These are phyloP conservation scores for Conidiobolus incongruus DNA, from an alignment of 371 early-diverging fungal species.

Conservation along the genomic window DNA sequence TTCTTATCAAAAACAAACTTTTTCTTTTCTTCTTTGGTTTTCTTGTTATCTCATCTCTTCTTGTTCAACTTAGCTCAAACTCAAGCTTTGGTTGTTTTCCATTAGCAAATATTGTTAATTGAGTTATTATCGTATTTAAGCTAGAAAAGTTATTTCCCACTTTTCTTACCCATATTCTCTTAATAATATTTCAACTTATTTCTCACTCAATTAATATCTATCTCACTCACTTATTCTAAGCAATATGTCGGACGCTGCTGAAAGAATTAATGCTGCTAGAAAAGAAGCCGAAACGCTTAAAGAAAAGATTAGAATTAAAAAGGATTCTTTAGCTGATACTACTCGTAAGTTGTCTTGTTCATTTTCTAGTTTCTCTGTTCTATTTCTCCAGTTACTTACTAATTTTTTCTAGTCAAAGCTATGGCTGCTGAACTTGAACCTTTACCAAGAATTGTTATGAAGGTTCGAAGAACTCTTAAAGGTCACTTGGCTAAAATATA, in stretches of 20 bases:
- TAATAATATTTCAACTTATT: background rate
- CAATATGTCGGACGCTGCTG: slow-evolving; percentile 47
- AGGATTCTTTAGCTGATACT: slow-evolving; percentile 80
- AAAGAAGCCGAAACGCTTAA: slow-evolving; percentile 88
- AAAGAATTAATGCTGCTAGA: slow-evolving; percentile 70
- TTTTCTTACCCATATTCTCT: background rate
- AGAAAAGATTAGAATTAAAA: slow-evolving; percentile 82
- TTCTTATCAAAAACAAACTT: too few species aligned
- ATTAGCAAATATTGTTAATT: too few species aligned
- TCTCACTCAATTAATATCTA: background rate
- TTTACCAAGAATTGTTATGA: slow-evolving; percentile 76
- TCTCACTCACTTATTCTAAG: background rate
- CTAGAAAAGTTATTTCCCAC: too few species aligned
- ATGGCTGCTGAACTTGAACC: slow-evolving; percentile 38
- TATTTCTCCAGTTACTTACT: background rate
- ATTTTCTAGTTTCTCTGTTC: background rate
- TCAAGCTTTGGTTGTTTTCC: too few species aligned
- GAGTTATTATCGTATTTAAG: too few species aligned
- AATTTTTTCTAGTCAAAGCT: slow-evolving; percentile 10
- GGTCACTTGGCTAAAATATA: slow-evolving; percentile 97
- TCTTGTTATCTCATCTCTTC: too few species aligned
- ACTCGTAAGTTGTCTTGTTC: slow-evolving; percentile 58
- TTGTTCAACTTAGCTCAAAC: too few species aligned
- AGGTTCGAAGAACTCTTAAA: slow-evolving; percentile 85
- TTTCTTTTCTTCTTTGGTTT: too few species aligned